Base-by-base conservation (phyloP, 1,284 basidiomycete species). In the Limonomyces culmigenus region DNA sequence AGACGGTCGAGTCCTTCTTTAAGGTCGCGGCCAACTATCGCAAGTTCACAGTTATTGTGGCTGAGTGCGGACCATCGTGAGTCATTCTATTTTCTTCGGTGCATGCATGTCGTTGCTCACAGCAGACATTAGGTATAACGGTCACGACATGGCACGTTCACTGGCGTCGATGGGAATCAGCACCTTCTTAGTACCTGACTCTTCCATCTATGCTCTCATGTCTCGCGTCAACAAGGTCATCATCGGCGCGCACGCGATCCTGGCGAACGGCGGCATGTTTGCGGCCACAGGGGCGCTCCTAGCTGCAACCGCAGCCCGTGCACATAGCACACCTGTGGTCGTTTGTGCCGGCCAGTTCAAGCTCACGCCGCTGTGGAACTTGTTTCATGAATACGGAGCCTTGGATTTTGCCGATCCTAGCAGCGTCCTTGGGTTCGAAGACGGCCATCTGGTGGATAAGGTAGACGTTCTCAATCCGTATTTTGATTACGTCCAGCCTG, bases 191-290 rank as follows among this genome's bases (percentile, higher is more conserved):
- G 80, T 98, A 32, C 92, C 93, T 29, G 93, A 97, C 56, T 87
- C 85, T 13, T 87, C 87, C 29, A 80, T 97, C 52, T 95, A 86
- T 53, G 88, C 89, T 11, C 71, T 98, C 44, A 88, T 98, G 78
- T 93, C 93, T 3, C 77, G 93, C 42, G 86, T 96, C 37, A 95
- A 91, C 58, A 98, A 98, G 60, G 81, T 97, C 43, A 76, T 96
- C 42, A 68, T 96, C 34, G 88, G 88, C 33, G 85, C 91, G 5
- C 93, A 96, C 53, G 5, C 84, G 6, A 84, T 98, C 44, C 74
- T 95, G 31, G 92, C 93, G 20, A 95, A 97, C 51, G 93, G 93
- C 15, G 92, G 92, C 2, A 77, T 96, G 63, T 89, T 95, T 48
- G 80, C 87, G 2, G 70, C 84, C 33, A 72, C 84, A 0, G 93